These are phyloP conservation scores for Coemansia sp. DNA, from an alignment of 192 early-diverging fungal species.

Conservation along the genomic window DNA sequence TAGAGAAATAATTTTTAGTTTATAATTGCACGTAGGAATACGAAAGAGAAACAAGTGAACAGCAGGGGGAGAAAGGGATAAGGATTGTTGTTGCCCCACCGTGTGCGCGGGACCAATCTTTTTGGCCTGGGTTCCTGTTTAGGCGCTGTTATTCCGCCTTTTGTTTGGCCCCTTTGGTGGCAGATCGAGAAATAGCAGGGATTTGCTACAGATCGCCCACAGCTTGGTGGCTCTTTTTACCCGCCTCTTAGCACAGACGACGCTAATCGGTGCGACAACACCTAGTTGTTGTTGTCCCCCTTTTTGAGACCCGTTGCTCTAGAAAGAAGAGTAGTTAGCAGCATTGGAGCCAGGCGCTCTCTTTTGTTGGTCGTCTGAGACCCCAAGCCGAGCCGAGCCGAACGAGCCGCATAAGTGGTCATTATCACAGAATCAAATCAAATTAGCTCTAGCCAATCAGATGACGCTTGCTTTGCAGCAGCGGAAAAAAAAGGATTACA, in stretches of 20 bases:
- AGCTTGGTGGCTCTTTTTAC: neutral
- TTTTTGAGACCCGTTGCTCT: neutral
- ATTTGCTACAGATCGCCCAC: constrained; percentile 3
- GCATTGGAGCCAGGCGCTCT: neutral
- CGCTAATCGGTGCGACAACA: neutral
- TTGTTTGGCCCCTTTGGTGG: neutral
- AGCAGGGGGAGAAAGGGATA: neutral
- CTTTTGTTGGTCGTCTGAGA: neutral
- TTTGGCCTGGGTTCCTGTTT: neutral
- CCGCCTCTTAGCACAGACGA: neutral
- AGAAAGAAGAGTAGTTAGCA: neutral
- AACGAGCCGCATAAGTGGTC: neutral
- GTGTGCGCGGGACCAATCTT: neutral
- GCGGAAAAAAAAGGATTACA: neutral
- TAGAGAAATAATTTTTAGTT: neutral
- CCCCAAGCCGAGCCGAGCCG: neutral
- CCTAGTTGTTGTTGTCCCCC: neutral
- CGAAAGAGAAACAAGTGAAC: neutral
- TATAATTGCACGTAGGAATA: constrained; percentile 1
- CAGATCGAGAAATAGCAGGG: constrained; percentile 5
- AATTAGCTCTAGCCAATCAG: constrained; percentile 3
- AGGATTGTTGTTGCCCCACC: neutral
- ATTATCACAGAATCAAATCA: neutral
- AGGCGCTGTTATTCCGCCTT: constrained; percentile 1
- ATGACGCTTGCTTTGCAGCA: neutral